Base-by-base conservation (phyloP, 2,329 filamentous ascomycete species). In the Claviceps pusilla region DNA sequence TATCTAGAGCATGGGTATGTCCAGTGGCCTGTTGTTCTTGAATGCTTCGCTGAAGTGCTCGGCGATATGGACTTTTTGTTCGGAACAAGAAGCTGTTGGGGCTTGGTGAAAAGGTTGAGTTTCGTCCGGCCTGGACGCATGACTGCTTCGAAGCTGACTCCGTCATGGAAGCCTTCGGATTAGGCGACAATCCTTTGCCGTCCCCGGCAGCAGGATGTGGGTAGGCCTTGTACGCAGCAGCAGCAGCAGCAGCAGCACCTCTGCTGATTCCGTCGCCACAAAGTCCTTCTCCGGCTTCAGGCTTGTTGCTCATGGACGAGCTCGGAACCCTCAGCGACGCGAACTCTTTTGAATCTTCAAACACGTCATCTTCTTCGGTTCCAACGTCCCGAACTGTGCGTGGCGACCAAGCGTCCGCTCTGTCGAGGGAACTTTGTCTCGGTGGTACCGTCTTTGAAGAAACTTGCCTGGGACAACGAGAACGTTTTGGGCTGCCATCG, bases 51-150 rank as follows among this genome's bases (percentile, higher is more conserved):
- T 69, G 72, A 37, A 82, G 60, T 2, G 73, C 75, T 31, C 73
- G 73, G 3, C 78, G 73, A 58, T 76, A 83, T 0, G 78, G 77
- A 53, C 78, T 82, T 31, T 71, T 67, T 0, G 76, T 76, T 33
- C 77, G 71, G 56, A 80, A 79, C 0, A 79, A 64, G 56, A 77
- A 73, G 16, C 71, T 72, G 1, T 70, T 66, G 2, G 75, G 73
- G 48, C 76, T 80, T 1, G 72, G 75, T 58, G 78, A 78, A 58
- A 78, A 76, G 0, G 71, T 72, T 1, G 75, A 76, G 55, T 69
- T 73, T 28, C 71, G 68, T 51, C 73, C 67, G 0, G 69, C 70
- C 6, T 73, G 56, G 0, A 65, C 59, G 46, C 62, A 68, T 2
- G 59, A 56, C 2, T 59, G 57, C 28, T 62, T 58, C 35, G 57